Conservation (phyloP, 768 basidiomycete genomes). For the Stropharia rugosoannulata region DNA sequence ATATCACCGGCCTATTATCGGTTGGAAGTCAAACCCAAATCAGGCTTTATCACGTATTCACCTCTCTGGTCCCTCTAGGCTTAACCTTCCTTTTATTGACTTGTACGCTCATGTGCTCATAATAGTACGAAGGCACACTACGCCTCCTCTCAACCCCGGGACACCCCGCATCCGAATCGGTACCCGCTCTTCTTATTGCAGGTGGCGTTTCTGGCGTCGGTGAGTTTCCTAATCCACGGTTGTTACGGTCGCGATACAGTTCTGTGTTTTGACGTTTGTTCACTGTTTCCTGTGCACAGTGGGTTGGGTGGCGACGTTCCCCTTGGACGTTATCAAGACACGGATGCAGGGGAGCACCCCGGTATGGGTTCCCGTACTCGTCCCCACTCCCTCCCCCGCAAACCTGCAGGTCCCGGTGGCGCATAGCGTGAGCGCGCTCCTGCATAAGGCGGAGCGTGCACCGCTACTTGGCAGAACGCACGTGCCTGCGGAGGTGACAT, state of each 20-base stretch:
- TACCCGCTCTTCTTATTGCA: conserved; percentile 64
- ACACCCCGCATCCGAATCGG: conserved; percentile 17
- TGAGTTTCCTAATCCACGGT: conserved; percentile 15
- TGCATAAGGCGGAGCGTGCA: neutral
- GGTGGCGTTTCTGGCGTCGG: conserved; percentile 75
- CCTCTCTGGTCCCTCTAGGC: too few species aligned
- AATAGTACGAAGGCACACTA: too few species aligned
- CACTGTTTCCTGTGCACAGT: conserved; percentile 25
- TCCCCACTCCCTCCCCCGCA: neutral
- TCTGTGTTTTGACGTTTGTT: neutral
- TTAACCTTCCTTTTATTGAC: too few species aligned
- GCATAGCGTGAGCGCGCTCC: neutral
- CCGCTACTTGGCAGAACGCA: neutral
- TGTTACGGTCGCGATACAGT: neutral
- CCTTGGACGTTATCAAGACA: conserved; percentile 89
- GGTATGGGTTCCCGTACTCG: conserved; percentile 5
- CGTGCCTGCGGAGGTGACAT: neutral
- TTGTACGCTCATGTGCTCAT: too few species aligned
- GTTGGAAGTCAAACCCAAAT: too few species aligned
- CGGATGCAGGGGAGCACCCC: conserved; percentile 65
- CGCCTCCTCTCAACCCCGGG: too few species aligned
- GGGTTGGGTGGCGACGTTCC: conserved; percentile 84
- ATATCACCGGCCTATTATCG: too few species aligned
- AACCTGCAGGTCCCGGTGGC: neutral
- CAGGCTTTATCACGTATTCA: too few species aligned